Conservation (phyloP, 768 basidiomycete genomes). For the Pleurotus tuoliensis region DNA sequence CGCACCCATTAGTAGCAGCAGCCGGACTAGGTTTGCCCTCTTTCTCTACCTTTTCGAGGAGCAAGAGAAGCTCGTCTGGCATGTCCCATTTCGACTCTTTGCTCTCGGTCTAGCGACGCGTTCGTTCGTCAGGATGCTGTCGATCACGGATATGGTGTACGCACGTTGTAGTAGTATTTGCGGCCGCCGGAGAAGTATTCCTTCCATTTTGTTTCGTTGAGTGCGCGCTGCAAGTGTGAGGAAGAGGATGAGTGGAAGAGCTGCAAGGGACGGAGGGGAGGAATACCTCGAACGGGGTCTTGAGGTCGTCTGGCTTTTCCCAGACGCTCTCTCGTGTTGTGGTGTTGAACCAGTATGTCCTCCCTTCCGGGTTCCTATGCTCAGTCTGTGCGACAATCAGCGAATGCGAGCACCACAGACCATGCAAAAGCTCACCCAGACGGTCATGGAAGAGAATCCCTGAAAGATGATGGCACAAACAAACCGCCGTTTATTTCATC, state of each 20-base stretch:
- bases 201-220: slow-evolving; percentile 91
- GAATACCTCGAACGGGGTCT: slow-evolving; percentile 84
- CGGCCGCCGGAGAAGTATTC: slow-evolving; percentile 91
- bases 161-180: slow-evolving; percentile 84
- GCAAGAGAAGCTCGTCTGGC: slow-evolving; percentile 86
- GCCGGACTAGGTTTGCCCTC: slow-evolving; percentile 40
- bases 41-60: slow-evolving; percentile 83
- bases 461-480: no score
- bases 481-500: no score
- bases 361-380: slow-evolving; percentile 92
- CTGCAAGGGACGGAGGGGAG: slow-evolving; percentile 12
- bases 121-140: no score
- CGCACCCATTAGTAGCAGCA: slow-evolving; percentile 15
- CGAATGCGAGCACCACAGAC: neutral
- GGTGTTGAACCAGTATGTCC: slow-evolving; percentile 98
- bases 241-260: slow-evolving; percentile 13
- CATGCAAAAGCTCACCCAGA: neutral
- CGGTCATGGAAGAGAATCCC: no score
- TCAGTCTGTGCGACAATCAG: slow-evolving; percentile 58
- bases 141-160: neutral
- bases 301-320: slow-evolving; percentile 97
- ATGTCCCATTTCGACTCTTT: slow-evolving; percentile 99
- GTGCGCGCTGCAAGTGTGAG: slow-evolving; percentile 66
- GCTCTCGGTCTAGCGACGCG: slow-evolving; percentile 55
- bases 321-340: slow-evolving; percentile 88